phyloP scores from a whole-genome alignment of 1,284 basidiomycete species.

The Boletellus deceptivus region DNA sequence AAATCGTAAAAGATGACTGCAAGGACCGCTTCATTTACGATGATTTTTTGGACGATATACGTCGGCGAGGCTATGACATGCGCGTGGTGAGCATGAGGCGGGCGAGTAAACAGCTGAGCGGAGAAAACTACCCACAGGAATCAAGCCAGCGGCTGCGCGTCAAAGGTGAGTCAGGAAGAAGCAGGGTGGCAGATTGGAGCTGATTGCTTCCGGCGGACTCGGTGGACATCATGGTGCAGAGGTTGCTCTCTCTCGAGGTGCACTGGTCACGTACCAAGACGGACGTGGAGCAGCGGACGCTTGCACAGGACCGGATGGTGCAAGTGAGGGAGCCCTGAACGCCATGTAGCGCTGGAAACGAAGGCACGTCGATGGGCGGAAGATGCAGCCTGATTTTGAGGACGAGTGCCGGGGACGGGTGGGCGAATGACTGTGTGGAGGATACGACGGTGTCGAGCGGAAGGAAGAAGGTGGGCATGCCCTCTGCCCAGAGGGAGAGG shows the following conservation, averaged over 20 bases:
- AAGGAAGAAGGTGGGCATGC: conserved; percentile 60
- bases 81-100: conserved; percentile 30
- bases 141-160: conserved; percentile 60
- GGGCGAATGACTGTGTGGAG: conserved; percentile 29
- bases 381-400: conserved; percentile 53
- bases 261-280: conserved; percentile 50
- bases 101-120: conserved; percentile 13
- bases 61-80: conserved; percentile 44
- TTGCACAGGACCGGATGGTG: conserved; percentile 46
- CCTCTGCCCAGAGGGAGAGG: conserved; percentile 59
- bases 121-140: conserved; percentile 46
- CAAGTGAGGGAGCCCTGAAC: conserved; percentile 59
- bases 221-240: conserved; percentile 36
- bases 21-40: conserved; percentile 59
- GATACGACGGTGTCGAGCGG: conserved; percentile 30
- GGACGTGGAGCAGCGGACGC: conserved; percentile 60
- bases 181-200: conserved; percentile 45
- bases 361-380: conserved; percentile 46
- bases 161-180: conserved; percentile 60
- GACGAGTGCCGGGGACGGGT: conserved; percentile 29
- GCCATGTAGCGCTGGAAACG: conserved; percentile 54
- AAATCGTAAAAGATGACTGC: conserved; percentile 66
- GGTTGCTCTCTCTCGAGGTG: conserved; percentile 49
- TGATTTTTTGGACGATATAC: conserved; percentile 64
- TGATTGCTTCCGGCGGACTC: conserved; percentile 39